A percentile compares a stretch with the other conserved stretches of the same genome.
Conservation (phyloP, 2,329 filamentous ascomycete species). For the Cladophialophora chaetospira region DNA sequence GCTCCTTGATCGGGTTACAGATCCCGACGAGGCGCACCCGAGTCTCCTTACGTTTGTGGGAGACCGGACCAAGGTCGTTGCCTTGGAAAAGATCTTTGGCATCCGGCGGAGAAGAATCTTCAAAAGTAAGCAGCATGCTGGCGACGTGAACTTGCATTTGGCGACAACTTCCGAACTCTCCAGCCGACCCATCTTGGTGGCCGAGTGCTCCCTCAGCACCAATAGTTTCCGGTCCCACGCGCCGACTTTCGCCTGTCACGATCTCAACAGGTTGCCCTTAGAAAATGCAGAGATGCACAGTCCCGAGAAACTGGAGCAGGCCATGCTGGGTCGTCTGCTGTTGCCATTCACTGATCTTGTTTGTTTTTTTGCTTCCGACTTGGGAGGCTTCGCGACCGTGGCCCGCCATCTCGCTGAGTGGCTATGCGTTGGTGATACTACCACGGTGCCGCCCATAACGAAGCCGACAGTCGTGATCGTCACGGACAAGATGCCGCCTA, state of each 20-base stretch:
- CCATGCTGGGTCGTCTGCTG: slow-evolving; percentile 31
- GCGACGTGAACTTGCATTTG: slow-evolving; percentile 34
- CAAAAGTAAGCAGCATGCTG: slow-evolving; percentile 23
- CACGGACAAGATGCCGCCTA: slow-evolving; percentile 27
- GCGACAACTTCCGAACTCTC: slow-evolving; percentile 6
- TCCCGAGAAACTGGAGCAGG: not conserved
- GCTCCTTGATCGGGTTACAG: slow-evolving; percentile 22
- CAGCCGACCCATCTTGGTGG: slow-evolving; percentile 10
- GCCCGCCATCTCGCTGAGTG: slow-evolving; percentile 29
- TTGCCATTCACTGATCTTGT: slow-evolving; percentile 35
- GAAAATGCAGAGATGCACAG: not conserved
- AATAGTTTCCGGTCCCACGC: no score
- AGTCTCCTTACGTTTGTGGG: slow-evolving; percentile 29
- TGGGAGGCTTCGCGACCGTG: slow-evolving; percentile 34
- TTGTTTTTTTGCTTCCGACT: slow-evolving; percentile 36
- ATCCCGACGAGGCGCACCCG: not conserved
- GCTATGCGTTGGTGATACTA: not conserved
- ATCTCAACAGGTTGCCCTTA: no score
- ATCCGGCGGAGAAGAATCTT: slow-evolving; percentile 24
- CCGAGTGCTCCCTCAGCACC: no score
- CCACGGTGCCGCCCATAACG: slow-evolving; percentile 16
- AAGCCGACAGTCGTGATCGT: slow-evolving; percentile 32
- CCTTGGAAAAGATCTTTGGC: slow-evolving; percentile 31
- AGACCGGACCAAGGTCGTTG: slow-evolving; percentile 31
- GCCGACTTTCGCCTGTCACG: no score